Conservation (phyloP, 176 grass and related monocot genomes). For the Cocos nucifera region DNA sequence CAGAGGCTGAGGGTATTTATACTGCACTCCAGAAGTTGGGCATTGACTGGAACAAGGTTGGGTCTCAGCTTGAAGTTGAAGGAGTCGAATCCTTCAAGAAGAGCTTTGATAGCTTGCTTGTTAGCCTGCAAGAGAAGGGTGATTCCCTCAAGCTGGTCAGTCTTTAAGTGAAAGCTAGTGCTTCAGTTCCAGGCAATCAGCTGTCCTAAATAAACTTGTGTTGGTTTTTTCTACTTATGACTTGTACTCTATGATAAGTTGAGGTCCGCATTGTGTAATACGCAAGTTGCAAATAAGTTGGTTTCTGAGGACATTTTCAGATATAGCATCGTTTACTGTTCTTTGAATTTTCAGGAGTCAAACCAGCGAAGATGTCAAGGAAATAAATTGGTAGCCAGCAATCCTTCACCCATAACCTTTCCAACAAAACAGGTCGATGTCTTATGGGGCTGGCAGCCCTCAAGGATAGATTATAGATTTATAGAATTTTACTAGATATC, state of each 20-base stretch:
- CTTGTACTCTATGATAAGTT: not conserved
- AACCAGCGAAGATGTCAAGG: no score
- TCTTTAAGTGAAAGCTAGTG: not conserved
- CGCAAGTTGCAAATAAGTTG: no score
- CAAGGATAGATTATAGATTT: no score
- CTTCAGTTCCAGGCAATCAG: not conserved
- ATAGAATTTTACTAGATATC: no score
- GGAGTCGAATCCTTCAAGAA: slow-evolving; percentile 92
- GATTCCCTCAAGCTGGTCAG: slow-evolving; percentile 54
- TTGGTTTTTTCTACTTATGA: not conserved
- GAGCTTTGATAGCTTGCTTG: slow-evolving; percentile 88
- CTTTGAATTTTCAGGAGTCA: no score
- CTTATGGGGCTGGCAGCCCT: no score
- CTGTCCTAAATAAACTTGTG: slow-evolving; percentile 15
- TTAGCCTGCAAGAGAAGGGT: slow-evolving; percentile 71
- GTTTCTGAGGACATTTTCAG: no score
- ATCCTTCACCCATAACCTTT: no score
- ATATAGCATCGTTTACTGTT: no score
- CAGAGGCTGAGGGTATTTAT: slow-evolving; percentile 79
- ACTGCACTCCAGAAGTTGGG: slow-evolving; percentile 89
- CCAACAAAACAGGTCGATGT: no score
- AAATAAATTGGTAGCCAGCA: no score
- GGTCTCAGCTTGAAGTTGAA: slow-evolving; percentile 75
- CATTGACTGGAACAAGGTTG: slow-evolving; percentile 69
- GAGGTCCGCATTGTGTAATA: no score